Percentiles rank a stretch among this genome's conserved stretches.
These are phyloP conservation scores for Kurtzmaniella fragi DNA, from an alignment of 805 yeast species.

Conservation along the genomic window DNA sequence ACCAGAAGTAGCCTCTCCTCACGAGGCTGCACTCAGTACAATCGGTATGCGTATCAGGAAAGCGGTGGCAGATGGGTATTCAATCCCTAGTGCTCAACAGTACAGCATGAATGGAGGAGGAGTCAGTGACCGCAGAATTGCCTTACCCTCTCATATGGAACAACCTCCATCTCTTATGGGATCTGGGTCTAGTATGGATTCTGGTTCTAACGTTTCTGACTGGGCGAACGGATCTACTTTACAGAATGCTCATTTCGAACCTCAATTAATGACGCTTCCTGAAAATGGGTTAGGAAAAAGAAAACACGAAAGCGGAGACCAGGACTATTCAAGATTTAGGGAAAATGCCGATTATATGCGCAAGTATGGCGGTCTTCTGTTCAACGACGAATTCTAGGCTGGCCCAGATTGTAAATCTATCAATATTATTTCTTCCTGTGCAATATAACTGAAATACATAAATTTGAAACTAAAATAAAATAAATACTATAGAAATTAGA, in stretches of 20 bases:
- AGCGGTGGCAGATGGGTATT: slow-evolving; percentile 59
- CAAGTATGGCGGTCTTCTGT: slow-evolving; percentile 42
- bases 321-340: slow-evolving; percentile 4
- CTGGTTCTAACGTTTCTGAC: slow-evolving; percentile 36
- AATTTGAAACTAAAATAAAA: not conserved
- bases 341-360: slow-evolving; percentile 16
- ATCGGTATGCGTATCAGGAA: slow-evolving; percentile 72
- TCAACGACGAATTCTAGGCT: slow-evolving; percentile 44
- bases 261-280: slow-evolving; percentile 7
- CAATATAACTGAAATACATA: not conserved
- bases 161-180: slow-evolving; percentile 42
- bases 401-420: not conserved
- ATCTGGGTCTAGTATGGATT: slow-evolving; percentile 39
- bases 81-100: slow-evolving; percentile 8
- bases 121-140: slow-evolving; percentile 21
- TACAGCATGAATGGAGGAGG: slow-evolving; percentile 3
- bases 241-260: slow-evolving; percentile 1
- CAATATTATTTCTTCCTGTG: not conserved
- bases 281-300: slow-evolving; percentile 18
- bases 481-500: no score
- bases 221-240: slow-evolving; percentile 26
- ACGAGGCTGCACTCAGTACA: slow-evolving; percentile 41
- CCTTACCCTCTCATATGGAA: slow-evolving; percentile 35
- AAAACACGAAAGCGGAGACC: slow-evolving; percentile 17
- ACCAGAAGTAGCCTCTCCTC: slow-evolving; percentile 18